Conservation (phyloP, 371 early-diverging fungal species). For the Funneliformis caledonium region DNA sequence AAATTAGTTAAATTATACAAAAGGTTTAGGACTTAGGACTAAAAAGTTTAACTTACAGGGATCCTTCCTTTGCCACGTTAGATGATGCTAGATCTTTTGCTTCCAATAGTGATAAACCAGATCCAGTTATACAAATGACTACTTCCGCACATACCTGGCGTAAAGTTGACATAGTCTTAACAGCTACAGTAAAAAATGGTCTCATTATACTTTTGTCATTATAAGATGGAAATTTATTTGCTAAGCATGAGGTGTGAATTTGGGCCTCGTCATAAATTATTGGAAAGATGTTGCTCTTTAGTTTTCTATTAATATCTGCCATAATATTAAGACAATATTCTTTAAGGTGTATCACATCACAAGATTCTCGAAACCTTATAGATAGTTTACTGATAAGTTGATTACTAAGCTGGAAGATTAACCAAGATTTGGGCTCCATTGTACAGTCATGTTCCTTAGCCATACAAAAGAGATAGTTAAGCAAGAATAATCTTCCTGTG, state of each 20-base stretch:
- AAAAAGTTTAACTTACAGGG: too few species aligned
- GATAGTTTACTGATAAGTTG: not conserved
- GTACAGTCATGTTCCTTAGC: not conserved
- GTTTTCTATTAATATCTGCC: not conserved
- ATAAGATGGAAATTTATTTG: not conserved
- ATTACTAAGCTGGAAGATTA: not conserved
- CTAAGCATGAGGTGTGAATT: not conserved
- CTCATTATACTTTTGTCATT: not conserved
- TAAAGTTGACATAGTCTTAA: too few species aligned
- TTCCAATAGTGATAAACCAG: too few species aligned
- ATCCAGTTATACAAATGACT: too few species aligned
- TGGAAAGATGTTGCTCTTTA: not conserved
- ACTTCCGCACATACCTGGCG: too few species aligned
- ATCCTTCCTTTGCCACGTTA: too few species aligned
- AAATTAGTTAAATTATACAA: too few species aligned
- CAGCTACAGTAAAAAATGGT: not conserved
- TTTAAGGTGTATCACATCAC: not conserved
- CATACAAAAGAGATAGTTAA: not conserved
- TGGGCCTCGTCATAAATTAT: slow-evolving; percentile 7
- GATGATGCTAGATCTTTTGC: too few species aligned
- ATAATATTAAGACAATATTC: not conserved
- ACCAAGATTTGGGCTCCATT: not conserved
- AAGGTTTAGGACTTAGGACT: too few species aligned
- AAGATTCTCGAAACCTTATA: not conserved
- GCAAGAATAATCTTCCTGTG: not conserved